Conservation (phyloP, 1,284 basidiomycete genomes). For the Chalciporus piperatoides region DNA sequence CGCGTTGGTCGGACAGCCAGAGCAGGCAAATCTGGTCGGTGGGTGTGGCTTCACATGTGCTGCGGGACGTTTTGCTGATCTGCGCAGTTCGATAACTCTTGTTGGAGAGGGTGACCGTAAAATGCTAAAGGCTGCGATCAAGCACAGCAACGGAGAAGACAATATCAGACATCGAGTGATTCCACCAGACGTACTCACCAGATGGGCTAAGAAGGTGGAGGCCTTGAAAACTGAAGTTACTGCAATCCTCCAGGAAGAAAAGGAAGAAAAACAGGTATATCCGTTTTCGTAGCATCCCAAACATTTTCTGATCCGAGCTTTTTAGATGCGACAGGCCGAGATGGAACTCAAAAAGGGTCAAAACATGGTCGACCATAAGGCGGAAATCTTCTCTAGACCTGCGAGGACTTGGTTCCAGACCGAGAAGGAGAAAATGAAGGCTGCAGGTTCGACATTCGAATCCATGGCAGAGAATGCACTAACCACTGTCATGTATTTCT, state of each 20-base stretch:
- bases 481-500: not conserved
- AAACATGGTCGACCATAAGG: constrained; percentile 92
- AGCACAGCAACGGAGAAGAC: constrained; percentile 76
- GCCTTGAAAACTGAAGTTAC: constrained; percentile 77
- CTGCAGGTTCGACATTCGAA: constrained; percentile 58
- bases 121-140: constrained; percentile 95
- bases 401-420: constrained; percentile 98
- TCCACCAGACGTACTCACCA: constrained; percentile 72
- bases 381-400: constrained; percentile 93
- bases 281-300: constrained; percentile 6
- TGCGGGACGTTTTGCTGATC: constrained; percentile 10
- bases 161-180: constrained; percentile 89
- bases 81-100: constrained; percentile 81
- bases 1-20: constrained; percentile 96
- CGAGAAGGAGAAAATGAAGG: constrained; percentile 76
- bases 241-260: constrained; percentile 87
- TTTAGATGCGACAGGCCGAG: constrained; percentile 81
- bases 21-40: constrained; percentile 91
- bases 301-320: constrained; percentile 13
- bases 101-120: constrained; percentile 96
- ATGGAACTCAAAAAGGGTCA: constrained; percentile 96
- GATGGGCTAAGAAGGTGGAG: constrained; percentile 71
- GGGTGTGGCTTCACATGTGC: constrained; percentile 27
- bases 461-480: constrained; percentile 2
- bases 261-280: constrained; percentile 87